Conservation (phyloP, 768 basidiomycete species). For the Boletales sp. region DNA sequence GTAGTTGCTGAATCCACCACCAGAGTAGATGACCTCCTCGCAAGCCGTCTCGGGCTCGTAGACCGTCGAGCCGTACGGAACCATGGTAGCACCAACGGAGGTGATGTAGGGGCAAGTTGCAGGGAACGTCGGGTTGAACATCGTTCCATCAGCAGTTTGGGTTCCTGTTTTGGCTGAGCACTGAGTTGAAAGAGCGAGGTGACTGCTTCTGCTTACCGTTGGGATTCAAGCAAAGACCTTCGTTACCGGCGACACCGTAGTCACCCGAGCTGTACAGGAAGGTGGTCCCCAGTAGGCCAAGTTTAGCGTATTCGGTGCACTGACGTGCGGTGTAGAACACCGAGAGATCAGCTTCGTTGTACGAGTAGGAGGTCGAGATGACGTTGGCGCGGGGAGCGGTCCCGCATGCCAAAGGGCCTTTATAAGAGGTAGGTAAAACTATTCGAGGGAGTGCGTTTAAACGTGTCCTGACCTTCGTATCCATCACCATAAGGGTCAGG, state of each 20-base stretch:
- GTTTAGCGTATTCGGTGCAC: constrained; percentile 45
- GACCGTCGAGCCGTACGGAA: constrained; percentile 33
- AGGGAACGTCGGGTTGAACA: constrained; percentile 44
- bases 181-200: neutral
- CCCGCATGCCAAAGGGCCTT: constrained; percentile 36
- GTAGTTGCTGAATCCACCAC: constrained; percentile 38
- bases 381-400: constrained; percentile 33
- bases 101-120: constrained; percentile 44
- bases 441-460: neutral
- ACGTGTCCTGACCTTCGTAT: constrained; percentile 13
- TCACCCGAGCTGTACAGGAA: constrained; percentile 45
- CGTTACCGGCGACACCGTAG: constrained; percentile 39
- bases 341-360: constrained; percentile 35
- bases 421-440: neutral
- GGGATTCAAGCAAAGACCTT: constrained; percentile 29
- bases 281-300: constrained; percentile 40
- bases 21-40: constrained; percentile 24
- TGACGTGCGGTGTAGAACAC: constrained; percentile 38
- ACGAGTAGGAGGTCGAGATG: constrained; percentile 40
- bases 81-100: constrained; percentile 45
- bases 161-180: constrained; percentile 18
- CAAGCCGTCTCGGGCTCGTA: constrained; percentile 28
- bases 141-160: constrained; percentile 19
- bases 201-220: constrained; percentile 14
- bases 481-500: constrained; percentile 24